Base-by-base conservation (phyloP, 495 filamentous ascomycete species). In the Daldinia vernicosa region DNA sequence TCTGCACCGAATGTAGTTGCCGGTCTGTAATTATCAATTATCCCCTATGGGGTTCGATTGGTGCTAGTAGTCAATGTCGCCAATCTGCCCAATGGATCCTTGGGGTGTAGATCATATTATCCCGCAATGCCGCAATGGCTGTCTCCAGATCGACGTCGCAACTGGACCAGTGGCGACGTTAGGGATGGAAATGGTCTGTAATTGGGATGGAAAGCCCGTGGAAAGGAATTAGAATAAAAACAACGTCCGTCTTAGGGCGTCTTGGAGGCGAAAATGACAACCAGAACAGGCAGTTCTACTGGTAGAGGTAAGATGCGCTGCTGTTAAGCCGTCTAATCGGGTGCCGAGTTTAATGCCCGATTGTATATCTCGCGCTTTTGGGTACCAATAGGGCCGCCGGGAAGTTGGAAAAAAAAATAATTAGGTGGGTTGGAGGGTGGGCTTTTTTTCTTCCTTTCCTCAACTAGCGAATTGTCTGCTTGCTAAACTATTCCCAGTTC, bases 371-470 rank as follows among this genome's bases (percentile, higher is more conserved):
- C 62, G 45, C 39, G 62, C 67, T 62, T 53, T 74, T 74, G 67
- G 71, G 71, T 74, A 71, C 71, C 71, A 74, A 74, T 70, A 64
- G 54, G 60, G 67, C 60, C 60, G 67, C 39, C 60, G 59, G 37
- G 30, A 62, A 66, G 61, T 66, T 27, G 6, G 51, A 53, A 61
- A 7, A 33, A 35, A 35, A 35, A 35, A 27, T 33, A 60, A 39
- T 22, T 72, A 50, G 35, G 37, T 6, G 37, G 32, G n/a, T 40
- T 39, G 33, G 12, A 22, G 19, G 19, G 43, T 24, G 9, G 43
- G 43, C 43, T 22, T 47, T 24, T 47, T 47, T 47, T 24, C n/a
- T 47, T 47, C 4, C 4, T 37, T 39, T 40, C 47, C 19, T 60
- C 17, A 33, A 50, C 17, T 11, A 39, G 35, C 45, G 50, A 63